Evolutionary conservation across 345 rosid species (phyloP).

Genomic region (Firmiana major): DNA sequence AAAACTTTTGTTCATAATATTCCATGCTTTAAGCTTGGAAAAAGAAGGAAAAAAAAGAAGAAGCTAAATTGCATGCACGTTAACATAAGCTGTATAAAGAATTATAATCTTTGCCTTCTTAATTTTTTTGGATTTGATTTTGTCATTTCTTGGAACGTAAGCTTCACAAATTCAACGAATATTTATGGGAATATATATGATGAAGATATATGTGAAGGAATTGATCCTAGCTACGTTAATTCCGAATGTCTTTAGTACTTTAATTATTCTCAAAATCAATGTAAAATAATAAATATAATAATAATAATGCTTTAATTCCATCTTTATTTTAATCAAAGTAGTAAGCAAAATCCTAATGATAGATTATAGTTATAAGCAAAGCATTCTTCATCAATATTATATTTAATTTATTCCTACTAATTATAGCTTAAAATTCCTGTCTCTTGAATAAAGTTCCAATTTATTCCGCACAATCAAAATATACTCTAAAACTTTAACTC

Average conservation of each 20-base stretch:
- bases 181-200: background rate
- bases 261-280: slow-evolving; percentile 37
- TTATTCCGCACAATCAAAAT: background rate
- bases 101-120: background rate
- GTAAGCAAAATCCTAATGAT: slow-evolving; percentile 23
- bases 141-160: background rate
- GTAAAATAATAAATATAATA: background rate
- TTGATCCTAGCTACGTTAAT: slow-evolving; percentile 29
- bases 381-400: slow-evolving; percentile 19
- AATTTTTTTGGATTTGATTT: background rate
- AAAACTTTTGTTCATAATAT: background rate
- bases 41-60: background rate
- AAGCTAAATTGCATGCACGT: background rate
- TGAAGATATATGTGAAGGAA: slow-evolving; percentile 9
- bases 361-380: slow-evolving; percentile 6
- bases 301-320: slow-evolving; percentile 7
- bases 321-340: slow-evolving; percentile 31
- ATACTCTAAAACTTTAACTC: background rate
- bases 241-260: slow-evolving; percentile 26
- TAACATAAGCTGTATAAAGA: background rate
- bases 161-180: background rate
- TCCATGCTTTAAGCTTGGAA: background rate
- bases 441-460: slow-evolving; percentile 10
- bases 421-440: slow-evolving; percentile 1
- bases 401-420: slow-evolving; percentile 28